phyloP scores from a whole-genome alignment of 345 rosid species.

The Pugionium cornutum region DNA sequence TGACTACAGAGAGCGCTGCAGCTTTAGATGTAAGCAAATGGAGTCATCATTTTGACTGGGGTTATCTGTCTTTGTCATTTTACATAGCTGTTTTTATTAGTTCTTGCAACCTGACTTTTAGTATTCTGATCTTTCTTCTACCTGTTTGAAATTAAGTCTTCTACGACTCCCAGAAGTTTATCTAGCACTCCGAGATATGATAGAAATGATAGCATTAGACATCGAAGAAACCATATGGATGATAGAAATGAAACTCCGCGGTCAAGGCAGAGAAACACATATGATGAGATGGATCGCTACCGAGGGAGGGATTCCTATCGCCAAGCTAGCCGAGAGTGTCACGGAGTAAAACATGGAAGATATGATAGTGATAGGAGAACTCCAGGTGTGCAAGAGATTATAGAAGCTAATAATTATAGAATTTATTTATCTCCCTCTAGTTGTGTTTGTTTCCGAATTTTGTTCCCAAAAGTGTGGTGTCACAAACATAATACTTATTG shows the following conservation, averaged over 20 bases:
- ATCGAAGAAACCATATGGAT: slow-evolving; percentile 47
- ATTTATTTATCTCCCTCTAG: not conserved
- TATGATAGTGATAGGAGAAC: slow-evolving; percentile 61
- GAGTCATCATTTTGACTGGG: not conserved
- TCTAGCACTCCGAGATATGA: slow-evolving; percentile 48
- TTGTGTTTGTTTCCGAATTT: not conserved
- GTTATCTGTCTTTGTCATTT: not conserved
- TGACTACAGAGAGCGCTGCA: slow-evolving; percentile 37
- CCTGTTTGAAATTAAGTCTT: slow-evolving; percentile 41
- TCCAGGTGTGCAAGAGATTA: slow-evolving; percentile 55
- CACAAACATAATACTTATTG: slow-evolving; percentile 17
- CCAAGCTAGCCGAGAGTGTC: slow-evolving; percentile 46
- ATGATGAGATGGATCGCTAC: slow-evolving; percentile 49
- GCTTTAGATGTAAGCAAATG: slow-evolving; percentile 49
- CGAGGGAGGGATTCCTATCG: slow-evolving; percentile 53
- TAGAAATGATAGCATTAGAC: slow-evolving; percentile 43
- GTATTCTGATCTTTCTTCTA: slow-evolving; percentile 30
- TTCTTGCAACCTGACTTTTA: slow-evolving; percentile 1
- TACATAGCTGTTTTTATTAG: not conserved
- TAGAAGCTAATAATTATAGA: slow-evolving; percentile 5
- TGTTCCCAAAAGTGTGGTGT: slow-evolving; percentile 16
- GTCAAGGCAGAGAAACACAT: slow-evolving; percentile 28
- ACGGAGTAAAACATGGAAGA: slow-evolving; percentile 63
- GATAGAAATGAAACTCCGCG: slow-evolving; percentile 50
- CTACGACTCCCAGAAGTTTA: slow-evolving; percentile 41